These are phyloP conservation scores for Globisporangium solare DNA, from an alignment of 352 stramenopile genomes.

Conservation along the genomic window DNA sequence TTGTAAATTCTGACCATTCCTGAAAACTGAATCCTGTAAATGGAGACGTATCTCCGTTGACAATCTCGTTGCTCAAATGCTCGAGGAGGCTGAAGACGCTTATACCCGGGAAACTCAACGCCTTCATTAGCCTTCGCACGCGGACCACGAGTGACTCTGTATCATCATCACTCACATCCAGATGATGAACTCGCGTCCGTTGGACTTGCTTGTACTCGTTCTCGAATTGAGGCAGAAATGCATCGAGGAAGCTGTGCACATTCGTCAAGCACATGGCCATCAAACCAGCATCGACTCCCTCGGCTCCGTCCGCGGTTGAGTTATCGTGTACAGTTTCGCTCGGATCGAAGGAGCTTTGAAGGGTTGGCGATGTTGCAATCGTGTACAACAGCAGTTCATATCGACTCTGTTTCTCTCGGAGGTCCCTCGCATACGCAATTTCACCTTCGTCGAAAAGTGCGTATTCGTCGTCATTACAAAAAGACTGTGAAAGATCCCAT, in stretches of 20 bases:
- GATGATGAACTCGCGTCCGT: slow-evolving; percentile 10
- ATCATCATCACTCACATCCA: slow-evolving; percentile 4
- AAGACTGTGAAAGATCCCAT: neutral
- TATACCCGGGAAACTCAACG: slow-evolving; percentile 37
- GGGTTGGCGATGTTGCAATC: slow-evolving; percentile 8
- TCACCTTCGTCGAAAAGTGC: slow-evolving; percentile 1
- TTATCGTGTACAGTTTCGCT: neutral
- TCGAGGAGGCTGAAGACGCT: slow-evolving; percentile 28
- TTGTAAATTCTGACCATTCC: slow-evolving; percentile 31
- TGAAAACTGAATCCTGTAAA: slow-evolving; percentile 31
- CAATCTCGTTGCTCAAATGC: neutral
- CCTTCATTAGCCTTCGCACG: slow-evolving; percentile 28
- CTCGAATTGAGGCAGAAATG: slow-evolving; percentile 24
- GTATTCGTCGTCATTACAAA: neutral
- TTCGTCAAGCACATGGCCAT: slow-evolving; percentile 61
- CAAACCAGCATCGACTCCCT: slow-evolving; percentile 33
- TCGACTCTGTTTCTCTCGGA: neutral
- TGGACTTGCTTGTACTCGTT: slow-evolving; percentile 10
- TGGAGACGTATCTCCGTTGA: slow-evolving; percentile 1
- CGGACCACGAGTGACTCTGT: slow-evolving; percentile 3
- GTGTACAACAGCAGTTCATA: slow-evolving; percentile 13
- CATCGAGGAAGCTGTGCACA: slow-evolving; percentile 55
- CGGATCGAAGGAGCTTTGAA: slow-evolving; percentile 10
- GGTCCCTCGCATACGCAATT: no score
- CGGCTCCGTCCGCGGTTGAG: neutral